Conservation (phyloP, 805 yeast genomes). For the Candida wancherniae region DNA sequence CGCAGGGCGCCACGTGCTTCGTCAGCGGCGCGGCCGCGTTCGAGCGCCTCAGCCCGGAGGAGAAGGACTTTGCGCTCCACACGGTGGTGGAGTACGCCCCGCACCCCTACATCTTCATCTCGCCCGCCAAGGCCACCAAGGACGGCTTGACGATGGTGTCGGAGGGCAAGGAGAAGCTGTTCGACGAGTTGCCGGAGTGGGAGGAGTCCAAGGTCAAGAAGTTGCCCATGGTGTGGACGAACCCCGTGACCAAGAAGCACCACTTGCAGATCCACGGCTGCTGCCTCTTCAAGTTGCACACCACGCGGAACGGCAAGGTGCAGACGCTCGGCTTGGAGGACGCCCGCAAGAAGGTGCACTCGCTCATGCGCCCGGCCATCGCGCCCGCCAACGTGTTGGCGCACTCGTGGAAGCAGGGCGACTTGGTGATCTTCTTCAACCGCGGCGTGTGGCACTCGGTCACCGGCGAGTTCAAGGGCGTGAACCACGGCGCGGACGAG, state of each 20-base stretch:
- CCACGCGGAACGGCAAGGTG: slow-evolving; percentile 48
- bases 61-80: slow-evolving; percentile 65
- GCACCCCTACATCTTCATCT: slow-evolving; percentile 83
- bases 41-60: slow-evolving; percentile 59
- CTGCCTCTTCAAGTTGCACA: slow-evolving; percentile 64
- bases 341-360: slow-evolving; percentile 69
- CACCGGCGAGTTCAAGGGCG: slow-evolving; percentile 72
- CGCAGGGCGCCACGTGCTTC: slow-evolving; percentile 88
- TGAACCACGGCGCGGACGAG: slow-evolving; percentile 52
- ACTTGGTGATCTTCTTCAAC: slow-evolving; percentile 79
- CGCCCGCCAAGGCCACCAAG: slow-evolving; percentile 73
- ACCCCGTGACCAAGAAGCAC: slow-evolving; percentile 77
- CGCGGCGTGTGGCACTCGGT: slow-evolving; percentile 91
- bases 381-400: slow-evolving; percentile 69
- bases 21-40: slow-evolving; percentile 82
- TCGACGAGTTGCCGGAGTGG: slow-evolving; percentile 78
- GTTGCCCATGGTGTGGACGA: slow-evolving; percentile 88
- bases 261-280: slow-evolving; percentile 88
- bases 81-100: slow-evolving; percentile 89
- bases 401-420: slow-evolving; percentile 81
- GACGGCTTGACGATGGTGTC: slow-evolving; percentile 85
- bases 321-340: slow-evolving; percentile 53
- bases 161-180: slow-evolving; percentile 65
- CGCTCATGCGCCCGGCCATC: slow-evolving; percentile 82
- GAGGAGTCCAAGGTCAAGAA: slow-evolving; percentile 71